Conservation (phyloP, 225 moss, liverwort and hornwort genomes). For the Ulota crispa region DNA sequence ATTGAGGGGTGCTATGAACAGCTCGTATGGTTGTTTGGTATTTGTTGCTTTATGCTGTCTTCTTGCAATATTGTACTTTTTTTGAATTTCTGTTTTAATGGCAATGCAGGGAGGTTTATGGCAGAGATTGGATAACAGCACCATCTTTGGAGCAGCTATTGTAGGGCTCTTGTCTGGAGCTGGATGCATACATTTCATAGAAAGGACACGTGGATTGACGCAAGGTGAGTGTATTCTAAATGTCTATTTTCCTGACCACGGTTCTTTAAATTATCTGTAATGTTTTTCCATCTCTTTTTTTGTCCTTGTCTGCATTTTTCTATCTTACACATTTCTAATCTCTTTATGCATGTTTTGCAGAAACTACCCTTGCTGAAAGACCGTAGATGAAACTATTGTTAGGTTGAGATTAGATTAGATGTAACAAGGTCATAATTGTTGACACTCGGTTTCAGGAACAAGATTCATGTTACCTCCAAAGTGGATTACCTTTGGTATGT, state of each 20-base stretch:
- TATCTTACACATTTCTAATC: slow-evolving; percentile 14
- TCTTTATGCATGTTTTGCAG: slow-evolving; percentile 29
- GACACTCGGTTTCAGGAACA: neutral
- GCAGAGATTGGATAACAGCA: slow-evolving; percentile 55
- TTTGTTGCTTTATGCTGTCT: no score
- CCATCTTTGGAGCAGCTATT: slow-evolving; percentile 52
- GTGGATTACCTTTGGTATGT: slow-evolving; percentile 13
- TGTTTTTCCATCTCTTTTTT: neutral
- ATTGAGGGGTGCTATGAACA: no score
- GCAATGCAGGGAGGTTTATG: slow-evolving; percentile 43
- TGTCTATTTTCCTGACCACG: neutral
- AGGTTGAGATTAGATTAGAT: neutral
- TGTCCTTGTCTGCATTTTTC: neutral
- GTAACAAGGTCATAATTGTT: neutral
- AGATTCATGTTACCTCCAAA: neutral
- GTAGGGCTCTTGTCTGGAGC: slow-evolving; percentile 55
- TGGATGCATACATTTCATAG: slow-evolving; percentile 39
- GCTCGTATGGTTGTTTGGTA: no score
- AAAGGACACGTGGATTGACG: slow-evolving; percentile 30
- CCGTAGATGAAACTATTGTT: slow-evolving; percentile 20
- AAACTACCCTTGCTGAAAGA: slow-evolving; percentile 37
- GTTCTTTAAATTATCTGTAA: neutral
- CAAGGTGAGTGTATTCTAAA: slow-evolving; percentile 29
- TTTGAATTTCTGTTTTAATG: neutral
- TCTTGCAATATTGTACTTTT: no score